Evolutionary conservation across 73 alveolate species (phyloP).

Genomic region (Effrenium voratum): DNA sequence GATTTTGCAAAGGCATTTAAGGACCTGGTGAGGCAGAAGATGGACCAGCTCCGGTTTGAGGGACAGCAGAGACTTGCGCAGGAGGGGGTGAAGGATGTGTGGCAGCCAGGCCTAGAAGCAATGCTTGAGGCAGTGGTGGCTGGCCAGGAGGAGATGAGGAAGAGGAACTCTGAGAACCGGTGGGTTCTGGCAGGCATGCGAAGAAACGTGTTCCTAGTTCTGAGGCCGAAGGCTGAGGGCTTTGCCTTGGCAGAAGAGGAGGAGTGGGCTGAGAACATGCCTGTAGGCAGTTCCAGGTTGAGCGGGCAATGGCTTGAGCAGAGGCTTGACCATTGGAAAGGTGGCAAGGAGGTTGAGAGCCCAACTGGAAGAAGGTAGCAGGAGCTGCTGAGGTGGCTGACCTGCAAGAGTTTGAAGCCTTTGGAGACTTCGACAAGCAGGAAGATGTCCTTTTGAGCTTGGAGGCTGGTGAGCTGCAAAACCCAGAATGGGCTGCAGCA

Average conservation of each 20-base stretch:
- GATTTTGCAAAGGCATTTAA: slow-evolving; percentile 1
- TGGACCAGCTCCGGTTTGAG: neutral
- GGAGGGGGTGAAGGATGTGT: neutral
- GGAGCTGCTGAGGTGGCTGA: slow-evolving; percentile 22
- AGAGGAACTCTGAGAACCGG: neutral
- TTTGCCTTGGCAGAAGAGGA: neutral
- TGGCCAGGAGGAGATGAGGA: too few relatives aligned
- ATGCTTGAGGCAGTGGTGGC: too few relatives aligned
- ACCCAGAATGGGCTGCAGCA: neutral
- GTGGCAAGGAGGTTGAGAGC: neutral
- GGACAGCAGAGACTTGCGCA: neutral
- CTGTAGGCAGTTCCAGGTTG: neutral
- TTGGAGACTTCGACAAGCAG: neutral
- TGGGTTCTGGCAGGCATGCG: slow-evolving; percentile 39
- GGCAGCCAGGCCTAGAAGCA: neutral
- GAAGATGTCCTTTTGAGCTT: too few relatives aligned
- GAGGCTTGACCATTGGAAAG: neutral
- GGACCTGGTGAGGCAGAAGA: neutral
- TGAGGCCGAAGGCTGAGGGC: slow-evolving; percentile 10
- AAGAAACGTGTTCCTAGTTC: neutral
- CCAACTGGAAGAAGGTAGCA: neutral
- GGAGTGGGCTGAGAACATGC: neutral
- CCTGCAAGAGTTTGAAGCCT: neutral
- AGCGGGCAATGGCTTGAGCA: neutral
- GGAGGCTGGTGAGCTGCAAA: neutral